Conservation (phyloP, 2,329 filamentous ascomycete genomes). For the Fusarium succisae region DNA sequence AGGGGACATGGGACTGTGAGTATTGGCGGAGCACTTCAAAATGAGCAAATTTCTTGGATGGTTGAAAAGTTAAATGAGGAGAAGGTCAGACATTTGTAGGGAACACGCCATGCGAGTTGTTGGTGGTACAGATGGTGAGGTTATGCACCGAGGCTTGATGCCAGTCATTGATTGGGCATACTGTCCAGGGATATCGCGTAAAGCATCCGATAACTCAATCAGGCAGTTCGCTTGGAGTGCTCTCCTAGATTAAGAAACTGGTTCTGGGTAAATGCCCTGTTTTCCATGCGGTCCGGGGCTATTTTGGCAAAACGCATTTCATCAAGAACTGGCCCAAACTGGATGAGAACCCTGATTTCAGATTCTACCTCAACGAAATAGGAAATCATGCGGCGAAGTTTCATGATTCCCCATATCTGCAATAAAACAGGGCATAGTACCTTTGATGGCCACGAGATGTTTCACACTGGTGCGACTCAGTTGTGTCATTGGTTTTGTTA, state of each 20-base stretch:
- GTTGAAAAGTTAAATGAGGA: background rate
- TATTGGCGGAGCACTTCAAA: no score
- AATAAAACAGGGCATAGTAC: fast-evolving
- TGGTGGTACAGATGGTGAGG: background rate
- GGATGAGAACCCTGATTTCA: background rate
- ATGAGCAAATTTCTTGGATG: background rate
- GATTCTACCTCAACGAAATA: background rate
- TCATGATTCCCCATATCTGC: fast-evolving
- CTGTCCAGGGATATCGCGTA: background rate
- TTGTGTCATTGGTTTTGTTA: fast-evolving
- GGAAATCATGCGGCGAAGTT: background rate
- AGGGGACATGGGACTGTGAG: background rate
- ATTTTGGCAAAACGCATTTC: background rate
- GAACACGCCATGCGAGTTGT: background rate
- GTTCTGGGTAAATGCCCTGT: background rate
- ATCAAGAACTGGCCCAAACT: fast-evolving
- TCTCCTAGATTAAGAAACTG: background rate
- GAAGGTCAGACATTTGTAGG: background rate
- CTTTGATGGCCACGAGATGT: fast-evolving
- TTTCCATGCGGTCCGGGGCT: background rate
- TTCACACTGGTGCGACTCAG: no score
- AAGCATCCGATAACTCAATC: background rate
- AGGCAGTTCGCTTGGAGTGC: background rate
- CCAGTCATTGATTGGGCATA: background rate
- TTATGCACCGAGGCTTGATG: background rate